Conservation (phyloP, 495 filamentous ascomycete genomes). For the Penicillium angulare region DNA sequence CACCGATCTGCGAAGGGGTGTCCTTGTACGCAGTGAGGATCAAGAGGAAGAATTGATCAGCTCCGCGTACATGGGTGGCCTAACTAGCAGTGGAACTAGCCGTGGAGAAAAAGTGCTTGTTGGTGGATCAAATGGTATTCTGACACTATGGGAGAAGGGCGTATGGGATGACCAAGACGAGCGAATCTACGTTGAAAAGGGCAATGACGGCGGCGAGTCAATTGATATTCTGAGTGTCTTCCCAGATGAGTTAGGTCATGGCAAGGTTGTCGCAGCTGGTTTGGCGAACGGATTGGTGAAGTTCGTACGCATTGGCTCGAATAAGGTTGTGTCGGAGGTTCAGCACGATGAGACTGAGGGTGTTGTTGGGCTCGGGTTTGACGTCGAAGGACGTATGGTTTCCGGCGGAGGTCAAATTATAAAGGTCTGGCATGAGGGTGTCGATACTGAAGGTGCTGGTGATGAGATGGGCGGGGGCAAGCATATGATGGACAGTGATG, state of each 20-base stretch:
- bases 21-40: conserved; percentile 82
- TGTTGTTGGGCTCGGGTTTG: conserved; percentile 75
- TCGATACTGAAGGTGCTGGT: conserved; percentile 32
- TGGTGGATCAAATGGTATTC: conserved; percentile 72
- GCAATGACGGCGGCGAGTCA: conserved; percentile 59
- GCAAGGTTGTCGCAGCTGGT: conserved; percentile 70
- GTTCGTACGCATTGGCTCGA: conserved; percentile 55
- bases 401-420: conserved; percentile 78
- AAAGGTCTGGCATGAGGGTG: conserved; percentile 78
- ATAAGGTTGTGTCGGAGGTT: conserved; percentile 58
- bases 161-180: conserved; percentile 94
- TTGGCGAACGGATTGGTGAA: conserved; percentile 67
- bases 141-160: conserved; percentile 92
- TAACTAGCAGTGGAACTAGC: conserved; percentile 58
- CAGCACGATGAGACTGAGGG: conserved; percentile 82
- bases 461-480: conserved; percentile 37
- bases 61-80: conserved; percentile 66
- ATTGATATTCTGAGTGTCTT: conserved; percentile 68
- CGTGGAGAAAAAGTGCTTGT: conserved; percentile 76
- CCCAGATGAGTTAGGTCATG: conserved; percentile 62
- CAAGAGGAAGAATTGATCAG: conserved; percentile 90
- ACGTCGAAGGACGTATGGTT: conserved; percentile 79
- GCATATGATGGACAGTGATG: conserved; percentile 40
- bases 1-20: conserved; percentile 79
- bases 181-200: conserved; percentile 67